Base-by-base conservation (phyloP, 306 rosid species). In the Vigna unguiculata region DNA sequence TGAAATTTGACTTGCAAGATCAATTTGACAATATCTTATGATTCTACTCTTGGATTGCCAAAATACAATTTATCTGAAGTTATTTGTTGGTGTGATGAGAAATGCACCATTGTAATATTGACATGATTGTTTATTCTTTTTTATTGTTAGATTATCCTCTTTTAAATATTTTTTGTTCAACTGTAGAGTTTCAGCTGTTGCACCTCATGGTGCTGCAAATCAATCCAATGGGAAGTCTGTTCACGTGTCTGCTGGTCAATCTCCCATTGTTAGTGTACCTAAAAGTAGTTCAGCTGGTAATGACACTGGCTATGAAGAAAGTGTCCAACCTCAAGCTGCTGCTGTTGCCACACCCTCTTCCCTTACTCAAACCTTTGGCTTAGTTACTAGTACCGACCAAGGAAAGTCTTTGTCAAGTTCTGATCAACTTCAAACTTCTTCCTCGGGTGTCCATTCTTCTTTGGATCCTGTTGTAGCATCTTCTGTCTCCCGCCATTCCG, bases 141-240 rank as follows among this genome's bases (percentile, higher is more conserved):
- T 22, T 16, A 13, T 64, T 8, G 28, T 20, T 60, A 41, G 13
- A 69, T 60, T 19, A 69, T 69, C 69, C 48, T 69, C 43, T 62
- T 30, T 21, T 21, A 69, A 60, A 3, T 43, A 1, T 19, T 38
- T 43, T 69, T 69, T 53, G 48, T 80, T 66, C 59, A 59, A 79
- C 10, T 74, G 57, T 61, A 92, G 97, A 32, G 84, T 71, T 72
- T 82, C 89, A 48, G 79, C 85, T 78, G 87, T 61, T 55, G 49
- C 85, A 19, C 80, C 86, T 45, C 80, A 82, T 21, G 87, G 84
- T 72, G 59, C 81, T 46, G 76, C 75, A 66, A 87, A 71, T 80
- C 78, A 85, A 70, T 74, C 92, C 64, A 87, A 86, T 85, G 97
- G 85, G 78, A 86, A 48, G 73, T 62, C 83, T 41, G 34, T 57